These are phyloP conservation scores for Kwoniella dendrophila DNA, from an alignment of 768 basidiomycete species.

Conservation along the genomic window DNA sequence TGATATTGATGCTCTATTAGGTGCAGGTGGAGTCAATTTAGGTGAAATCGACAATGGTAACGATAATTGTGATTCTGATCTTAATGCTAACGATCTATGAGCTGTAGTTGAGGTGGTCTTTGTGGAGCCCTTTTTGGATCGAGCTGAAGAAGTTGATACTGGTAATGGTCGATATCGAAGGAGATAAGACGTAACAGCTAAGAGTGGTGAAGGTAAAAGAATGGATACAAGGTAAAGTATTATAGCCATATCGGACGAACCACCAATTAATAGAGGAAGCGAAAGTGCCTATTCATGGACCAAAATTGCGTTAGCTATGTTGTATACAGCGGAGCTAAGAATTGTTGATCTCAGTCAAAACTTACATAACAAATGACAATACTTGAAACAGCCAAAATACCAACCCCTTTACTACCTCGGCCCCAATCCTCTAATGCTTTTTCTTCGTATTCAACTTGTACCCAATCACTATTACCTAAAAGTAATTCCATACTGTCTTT, in stretches of 20 bases:
- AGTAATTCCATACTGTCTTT: conserved; percentile 44
- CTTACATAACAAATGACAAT: conserved; percentile 40
- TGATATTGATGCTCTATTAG: conserved; percentile 16
- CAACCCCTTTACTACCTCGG: conserved; percentile 30
- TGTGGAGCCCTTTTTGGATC: conserved; percentile 22
- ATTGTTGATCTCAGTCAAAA: background rate
- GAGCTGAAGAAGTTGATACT: background rate
- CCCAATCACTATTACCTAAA: conserved; percentile 41
- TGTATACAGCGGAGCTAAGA: background rate
- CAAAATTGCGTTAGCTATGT: background rate
- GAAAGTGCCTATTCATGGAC: conserved; percentile 27
- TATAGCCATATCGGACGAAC: conserved; percentile 6
- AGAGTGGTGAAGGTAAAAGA: conserved; percentile 21
- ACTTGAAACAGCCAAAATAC: conserved; percentile 25
- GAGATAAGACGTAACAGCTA: conserved; percentile 33
- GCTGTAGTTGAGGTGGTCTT: conserved; percentile 27
- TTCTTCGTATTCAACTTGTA: conserved; percentile 31
- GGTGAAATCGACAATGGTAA: conserved; percentile 44
- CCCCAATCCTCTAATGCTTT: conserved; percentile 43
- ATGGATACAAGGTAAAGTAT: conserved; percentile 14
- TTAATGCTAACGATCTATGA: conserved; percentile 42
- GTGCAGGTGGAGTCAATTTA: conserved; percentile 40
- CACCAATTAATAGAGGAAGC: conserved; percentile 29
- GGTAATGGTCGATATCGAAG: conserved; percentile 33
- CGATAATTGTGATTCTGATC: conserved; percentile 40